Evolutionary conservation across 1,139 yeast genomes (phyloP), one percentile per base, ranked within the genome.

Genomic region (Debaryomycetaceae sp.): DNA sequence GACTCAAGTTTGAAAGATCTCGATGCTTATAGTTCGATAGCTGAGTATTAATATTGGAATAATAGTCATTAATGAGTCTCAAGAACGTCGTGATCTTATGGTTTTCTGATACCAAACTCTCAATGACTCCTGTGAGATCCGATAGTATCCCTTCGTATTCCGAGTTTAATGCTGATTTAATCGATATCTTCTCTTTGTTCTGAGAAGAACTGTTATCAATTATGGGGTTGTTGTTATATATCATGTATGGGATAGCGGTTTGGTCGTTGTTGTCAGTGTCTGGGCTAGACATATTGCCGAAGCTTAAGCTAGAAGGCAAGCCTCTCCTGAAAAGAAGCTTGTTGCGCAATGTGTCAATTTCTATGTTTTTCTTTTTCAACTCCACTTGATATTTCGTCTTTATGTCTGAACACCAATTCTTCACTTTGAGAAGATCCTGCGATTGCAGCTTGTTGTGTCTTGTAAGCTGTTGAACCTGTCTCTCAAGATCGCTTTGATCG

Each of bases 371-470:
- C 52, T 62, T 63, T 51, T 71, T 72, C 42, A 73, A 48, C 45
- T 76, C 80, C 13, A 72, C 62, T 14, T 72, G 73, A 47, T 66
- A 69, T 46, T 70, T 72, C 4, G 61, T 55, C 45, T 66, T 65
- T 20, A 72, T 49, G 41, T 72, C 73, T 37, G 52, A 48, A 38
- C 63, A 59, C 63, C 68, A 58, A 42, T 50, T 56, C 41, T 65
- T 66, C 41, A 69, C 49, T 42, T 63, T 61, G 17, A 52, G 52
- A 38, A 69, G 46, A 49, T 70, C 74, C 24, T 62, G 62, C 1
- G 57, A 37, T 45, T 69, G 73, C 6, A 58, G 47, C 50, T 62
- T 62, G 45, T 68, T 70, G 20, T 53, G 52, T 7, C 56, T 52
- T 2, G 51, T 49, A 37, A 69, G 51, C 4, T 57, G 54, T 2